phyloP scores from a whole-genome alignment of 1,139 yeast species.

The Geotrichum carabidarum region DNA sequence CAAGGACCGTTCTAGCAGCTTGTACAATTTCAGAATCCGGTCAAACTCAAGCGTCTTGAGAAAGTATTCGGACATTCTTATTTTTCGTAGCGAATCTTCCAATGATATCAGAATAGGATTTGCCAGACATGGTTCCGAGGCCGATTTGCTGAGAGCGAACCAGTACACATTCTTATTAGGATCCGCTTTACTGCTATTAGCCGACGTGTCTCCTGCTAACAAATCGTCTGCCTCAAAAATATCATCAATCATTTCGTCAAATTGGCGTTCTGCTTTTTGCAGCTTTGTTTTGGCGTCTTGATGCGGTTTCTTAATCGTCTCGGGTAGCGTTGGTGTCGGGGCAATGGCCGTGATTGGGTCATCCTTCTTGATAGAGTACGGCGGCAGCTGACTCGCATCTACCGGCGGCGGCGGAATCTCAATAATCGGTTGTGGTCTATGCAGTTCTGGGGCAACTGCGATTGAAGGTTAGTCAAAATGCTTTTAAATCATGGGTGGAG shows the following conservation, averaged over 20 bases:
- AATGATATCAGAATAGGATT: conserved; percentile 21
- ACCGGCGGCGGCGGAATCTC: conserved; percentile 17
- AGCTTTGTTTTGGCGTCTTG: conserved; percentile 17
- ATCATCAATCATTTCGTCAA: conserved; percentile 21
- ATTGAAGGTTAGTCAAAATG: neutral
- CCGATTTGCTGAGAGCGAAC: conserved; percentile 15
- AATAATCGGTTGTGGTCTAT: conserved; percentile 12
- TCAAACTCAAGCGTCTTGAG: conserved; percentile 21
- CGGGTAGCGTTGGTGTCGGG: conserved; percentile 7
- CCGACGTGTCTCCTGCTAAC: conserved; percentile 15
- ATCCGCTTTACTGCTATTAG: neutral
- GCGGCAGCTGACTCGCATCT: conserved; percentile 11
- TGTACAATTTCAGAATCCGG: conserved; percentile 22
- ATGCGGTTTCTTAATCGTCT: conserved; percentile 2
- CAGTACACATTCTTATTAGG: conserved; percentile 20
- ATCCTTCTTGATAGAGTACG: conserved; percentile 16
- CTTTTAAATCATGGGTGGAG: neutral
- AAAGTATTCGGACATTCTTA: conserved; percentile 19
- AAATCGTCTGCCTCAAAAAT: conserved; percentile 27
- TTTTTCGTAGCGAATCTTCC: conserved; percentile 22
- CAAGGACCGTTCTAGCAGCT: conserved; percentile 22
- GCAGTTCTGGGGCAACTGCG: conserved; percentile 14
- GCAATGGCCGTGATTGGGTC: conserved; percentile 18
- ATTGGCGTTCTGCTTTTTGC: conserved; percentile 15
- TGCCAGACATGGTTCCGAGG: conserved; percentile 21